These are phyloP conservation scores for Oxytropis ochrocephala DNA, from an alignment of 306 rosid genomes.

Conservation along the genomic window DNA sequence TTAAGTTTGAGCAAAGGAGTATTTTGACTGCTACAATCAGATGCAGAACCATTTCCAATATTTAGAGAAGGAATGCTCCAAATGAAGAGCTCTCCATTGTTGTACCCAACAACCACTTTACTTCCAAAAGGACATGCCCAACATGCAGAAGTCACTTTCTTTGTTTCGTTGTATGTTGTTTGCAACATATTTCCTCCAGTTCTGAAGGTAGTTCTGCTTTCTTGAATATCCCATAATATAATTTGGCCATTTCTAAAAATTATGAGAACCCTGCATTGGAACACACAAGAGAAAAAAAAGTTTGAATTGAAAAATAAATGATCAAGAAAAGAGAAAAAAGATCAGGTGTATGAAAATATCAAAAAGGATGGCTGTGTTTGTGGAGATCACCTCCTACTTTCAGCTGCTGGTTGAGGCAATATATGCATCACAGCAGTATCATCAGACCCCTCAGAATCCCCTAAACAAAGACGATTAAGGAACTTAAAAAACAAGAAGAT, in stretches of 20 bases:
- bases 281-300: background rate
- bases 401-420: constrained; percentile 79
- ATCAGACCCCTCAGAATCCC: constrained; percentile 47
- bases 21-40: constrained; percentile 38
- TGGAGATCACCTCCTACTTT: constrained; percentile 67
- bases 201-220: constrained; percentile 56
- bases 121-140: constrained; percentile 90
- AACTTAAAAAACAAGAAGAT: background rate
- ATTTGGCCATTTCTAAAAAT: constrained; percentile 67
- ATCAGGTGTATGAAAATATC: background rate
- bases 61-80: constrained; percentile 64
- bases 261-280: constrained; percentile 61
- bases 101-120: constrained; percentile 78
- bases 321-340: background rate
- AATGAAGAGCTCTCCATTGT: constrained; percentile 72
- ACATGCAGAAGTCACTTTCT: constrained; percentile 72
- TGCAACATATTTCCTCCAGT: constrained; percentile 59
- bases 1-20: constrained; percentile 70
- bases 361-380: constrained; percentile 5
- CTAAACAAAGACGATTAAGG: constrained; percentile 34
- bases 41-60: constrained; percentile 28
- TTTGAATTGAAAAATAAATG: background rate
- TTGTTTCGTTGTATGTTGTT: constrained; percentile 50
- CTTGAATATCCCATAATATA: constrained; percentile 63
- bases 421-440: constrained; percentile 45